Percentiles rank a stretch among this genome's conserved stretches.
These are phyloP conservation scores for Xylaria multiplex DNA, from an alignment of 2,329 filamentous ascomycete species.

Conservation along the genomic window DNA sequence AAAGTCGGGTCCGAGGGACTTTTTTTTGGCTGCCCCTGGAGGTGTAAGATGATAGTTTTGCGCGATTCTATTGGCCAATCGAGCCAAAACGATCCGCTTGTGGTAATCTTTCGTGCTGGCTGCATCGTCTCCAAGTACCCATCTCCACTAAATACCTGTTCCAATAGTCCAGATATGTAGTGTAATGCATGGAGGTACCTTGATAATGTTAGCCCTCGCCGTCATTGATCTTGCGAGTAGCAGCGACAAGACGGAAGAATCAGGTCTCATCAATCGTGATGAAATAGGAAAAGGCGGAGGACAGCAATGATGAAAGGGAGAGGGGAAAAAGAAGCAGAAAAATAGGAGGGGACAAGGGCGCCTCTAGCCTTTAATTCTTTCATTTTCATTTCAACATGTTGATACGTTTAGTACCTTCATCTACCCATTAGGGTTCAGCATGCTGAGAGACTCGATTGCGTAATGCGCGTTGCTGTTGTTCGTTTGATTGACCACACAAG, in stretches of 20 bases:
- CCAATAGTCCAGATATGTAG: not conserved
- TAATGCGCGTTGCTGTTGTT: not conserved
- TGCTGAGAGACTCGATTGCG: not conserved
- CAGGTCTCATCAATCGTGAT: conserved; percentile 1
- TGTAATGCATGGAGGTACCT: not conserved
- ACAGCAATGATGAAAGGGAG: not conserved
- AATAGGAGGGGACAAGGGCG: not conserved
- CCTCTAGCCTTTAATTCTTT: not conserved
- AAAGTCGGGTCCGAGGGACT: conserved; percentile 33
- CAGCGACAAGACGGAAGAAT: conserved; percentile 3
- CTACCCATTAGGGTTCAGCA: not conserved
- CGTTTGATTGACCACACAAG: conserved; percentile 3
- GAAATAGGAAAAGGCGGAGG: not conserved
- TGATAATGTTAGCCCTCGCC: not conserved
- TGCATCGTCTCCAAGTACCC: conserved; percentile 37
- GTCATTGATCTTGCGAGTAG: not conserved
- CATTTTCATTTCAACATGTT: conserved; percentile 11
- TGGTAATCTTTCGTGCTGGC: conserved; percentile 36
- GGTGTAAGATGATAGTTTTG: conserved; percentile 14
- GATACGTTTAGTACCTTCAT: conserved; percentile 2
- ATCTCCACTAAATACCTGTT: conserved; percentile 33
- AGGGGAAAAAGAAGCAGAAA: not conserved
- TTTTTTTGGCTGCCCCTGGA: conserved; percentile 25
- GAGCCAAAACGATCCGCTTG: conserved; percentile 36
- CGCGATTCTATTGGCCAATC: conserved; percentile 34